phyloP scores from a whole-genome alignment of 106 monocot species.

The Gastrodia elata region DNA sequence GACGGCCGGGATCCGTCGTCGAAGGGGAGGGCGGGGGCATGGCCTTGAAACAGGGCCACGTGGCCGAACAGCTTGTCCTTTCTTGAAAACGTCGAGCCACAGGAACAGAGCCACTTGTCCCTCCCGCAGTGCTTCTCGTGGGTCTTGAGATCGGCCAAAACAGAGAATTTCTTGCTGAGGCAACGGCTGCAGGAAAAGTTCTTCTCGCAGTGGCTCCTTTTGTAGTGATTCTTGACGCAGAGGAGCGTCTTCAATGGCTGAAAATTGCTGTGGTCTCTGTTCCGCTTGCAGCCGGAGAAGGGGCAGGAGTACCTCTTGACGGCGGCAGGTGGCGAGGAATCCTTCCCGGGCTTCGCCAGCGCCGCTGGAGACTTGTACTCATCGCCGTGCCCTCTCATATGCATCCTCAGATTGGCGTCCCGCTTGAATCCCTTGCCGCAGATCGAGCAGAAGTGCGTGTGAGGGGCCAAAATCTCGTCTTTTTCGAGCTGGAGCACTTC shows the following conservation, averaged over 20 bases:
- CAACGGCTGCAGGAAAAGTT: slow-evolving; percentile 73
- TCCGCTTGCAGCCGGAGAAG: slow-evolving; percentile 79
- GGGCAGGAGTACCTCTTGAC: slow-evolving; percentile 84
- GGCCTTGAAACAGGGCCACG: slow-evolving; percentile 79
- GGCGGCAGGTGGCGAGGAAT: slow-evolving; percentile 19
- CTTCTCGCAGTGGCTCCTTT: slow-evolving; percentile 93
- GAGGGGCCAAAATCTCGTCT: slow-evolving; percentile 90
- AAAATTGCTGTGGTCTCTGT: slow-evolving; percentile 89
- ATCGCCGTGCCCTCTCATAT: slow-evolving; percentile 97
- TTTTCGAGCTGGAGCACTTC: slow-evolving; percentile 77
- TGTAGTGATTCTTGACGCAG: slow-evolving; percentile 95
- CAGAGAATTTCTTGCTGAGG: slow-evolving; percentile 81
- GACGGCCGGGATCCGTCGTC: slow-evolving; percentile 11
- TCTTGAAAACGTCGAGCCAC: slow-evolving; percentile 88
- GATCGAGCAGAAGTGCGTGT: slow-evolving; percentile 78
- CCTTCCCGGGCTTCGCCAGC: slow-evolving; percentile 71
- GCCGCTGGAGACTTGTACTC: slow-evolving; percentile 89
- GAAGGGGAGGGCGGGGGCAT: slow-evolving; percentile 45
- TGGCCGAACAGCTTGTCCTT: slow-evolving; percentile 97
- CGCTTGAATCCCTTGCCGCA: slow-evolving; percentile 94
- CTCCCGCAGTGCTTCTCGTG: slow-evolving; percentile 96
- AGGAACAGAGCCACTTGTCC: slow-evolving; percentile 85
- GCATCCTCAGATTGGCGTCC: slow-evolving; percentile 90
- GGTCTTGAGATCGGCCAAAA: slow-evolving; percentile 80
- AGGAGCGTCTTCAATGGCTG: slow-evolving; percentile 82